These are phyloP conservation scores for Diplogelasinospora grovesii DNA, from an alignment of 495 filamentous ascomycete genomes.

Conservation along the genomic window DNA sequence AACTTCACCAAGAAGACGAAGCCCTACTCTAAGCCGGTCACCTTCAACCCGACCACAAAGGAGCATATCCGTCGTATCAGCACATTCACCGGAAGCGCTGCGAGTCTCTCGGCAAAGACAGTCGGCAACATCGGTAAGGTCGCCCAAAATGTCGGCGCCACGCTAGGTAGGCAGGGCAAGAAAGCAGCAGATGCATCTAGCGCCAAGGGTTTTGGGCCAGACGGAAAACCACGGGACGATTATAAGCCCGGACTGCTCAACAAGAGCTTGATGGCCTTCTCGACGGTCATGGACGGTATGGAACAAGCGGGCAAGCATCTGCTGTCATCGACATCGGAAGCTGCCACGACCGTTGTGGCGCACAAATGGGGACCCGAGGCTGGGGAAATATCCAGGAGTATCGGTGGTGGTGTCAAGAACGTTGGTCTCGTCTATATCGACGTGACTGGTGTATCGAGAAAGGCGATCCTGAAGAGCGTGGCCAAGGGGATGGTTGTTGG, in stretches of 20 bases:
- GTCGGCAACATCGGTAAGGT: slow-evolving; percentile 72
- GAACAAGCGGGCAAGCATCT: slow-evolving; percentile 75
- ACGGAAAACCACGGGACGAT: slow-evolving; percentile 51
- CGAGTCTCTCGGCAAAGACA: slow-evolving; percentile 73
- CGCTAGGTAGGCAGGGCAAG: slow-evolving; percentile 55
- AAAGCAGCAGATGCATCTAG: slow-evolving; percentile 43
- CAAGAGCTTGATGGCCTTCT: slow-evolving; percentile 92
- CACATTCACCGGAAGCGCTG: slow-evolving; percentile 67
- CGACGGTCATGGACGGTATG: slow-evolving; percentile 89
- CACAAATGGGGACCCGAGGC: slow-evolving; percentile 85
- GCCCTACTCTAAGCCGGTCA: slow-evolving; percentile 70
- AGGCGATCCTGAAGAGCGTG: slow-evolving; percentile 84
- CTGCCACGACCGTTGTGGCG: slow-evolving; percentile 71
- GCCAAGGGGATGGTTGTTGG: slow-evolving; percentile 99
- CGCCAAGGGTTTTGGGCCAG: slow-evolving; percentile 51
- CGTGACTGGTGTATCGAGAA: slow-evolving; percentile 80
- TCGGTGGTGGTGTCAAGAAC: slow-evolving; percentile 87
- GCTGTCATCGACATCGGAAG: slow-evolving; percentile 61
- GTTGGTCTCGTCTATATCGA: slow-evolving; percentile 98
- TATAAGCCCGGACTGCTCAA: slow-evolving; percentile 91
- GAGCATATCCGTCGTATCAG: slow-evolving; percentile 79
- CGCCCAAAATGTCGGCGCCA: slow-evolving; percentile 84
- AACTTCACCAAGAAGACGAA: slow-evolving; percentile 72
- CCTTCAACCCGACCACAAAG: slow-evolving; percentile 81
- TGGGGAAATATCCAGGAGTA: slow-evolving; percentile 58